These are phyloP conservation scores for Paulownia fortunei DNA, from an alignment of 257 asterid species.

Conservation along the genomic window DNA sequence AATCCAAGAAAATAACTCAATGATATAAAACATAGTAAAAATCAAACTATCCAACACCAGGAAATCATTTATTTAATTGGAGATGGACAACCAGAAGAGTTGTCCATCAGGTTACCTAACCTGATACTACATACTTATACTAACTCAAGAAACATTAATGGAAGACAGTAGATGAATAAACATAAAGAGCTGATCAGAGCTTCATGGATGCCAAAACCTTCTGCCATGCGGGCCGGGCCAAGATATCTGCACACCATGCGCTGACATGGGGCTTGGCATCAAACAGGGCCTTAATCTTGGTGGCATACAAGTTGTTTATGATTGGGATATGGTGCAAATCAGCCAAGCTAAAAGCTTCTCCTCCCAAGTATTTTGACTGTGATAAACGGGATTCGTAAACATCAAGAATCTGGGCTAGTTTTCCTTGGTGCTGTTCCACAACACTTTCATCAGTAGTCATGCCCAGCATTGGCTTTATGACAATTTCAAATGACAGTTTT, in stretches of 20 bases:
- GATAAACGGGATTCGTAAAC: constrained; percentile 50
- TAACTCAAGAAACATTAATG: too few relatives aligned
- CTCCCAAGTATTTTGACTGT: constrained; percentile 53
- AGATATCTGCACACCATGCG: constrained; percentile 48
- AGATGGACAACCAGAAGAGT: too few relatives aligned
- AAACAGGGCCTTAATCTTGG: constrained; percentile 43
- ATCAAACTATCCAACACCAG: background rate
- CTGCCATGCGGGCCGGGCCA: constrained; percentile 62
- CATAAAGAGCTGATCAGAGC: background rate
- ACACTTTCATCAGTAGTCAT: constrained; percentile 40
- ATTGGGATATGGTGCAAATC: constrained; percentile 57
- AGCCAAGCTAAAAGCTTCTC: constrained; percentile 52
- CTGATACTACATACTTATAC: too few relatives aligned
- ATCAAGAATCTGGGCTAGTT: constrained; percentile 50
- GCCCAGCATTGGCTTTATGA: constrained; percentile 42
- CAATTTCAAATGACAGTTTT: constrained; percentile 44
- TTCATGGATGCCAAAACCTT: constrained; percentile 37
- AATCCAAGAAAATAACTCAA: background rate
- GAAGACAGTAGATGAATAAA: too few relatives aligned
- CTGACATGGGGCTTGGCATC: constrained; percentile 47
- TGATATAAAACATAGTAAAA: background rate
- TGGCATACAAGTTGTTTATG: constrained; percentile 40
- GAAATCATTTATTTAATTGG: background rate
- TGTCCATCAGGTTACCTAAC: too few relatives aligned
- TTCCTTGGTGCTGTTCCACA: constrained; percentile 41